Conservation (phyloP, 208 protist genomes). For the Crithidia acanthocephali region DNA sequence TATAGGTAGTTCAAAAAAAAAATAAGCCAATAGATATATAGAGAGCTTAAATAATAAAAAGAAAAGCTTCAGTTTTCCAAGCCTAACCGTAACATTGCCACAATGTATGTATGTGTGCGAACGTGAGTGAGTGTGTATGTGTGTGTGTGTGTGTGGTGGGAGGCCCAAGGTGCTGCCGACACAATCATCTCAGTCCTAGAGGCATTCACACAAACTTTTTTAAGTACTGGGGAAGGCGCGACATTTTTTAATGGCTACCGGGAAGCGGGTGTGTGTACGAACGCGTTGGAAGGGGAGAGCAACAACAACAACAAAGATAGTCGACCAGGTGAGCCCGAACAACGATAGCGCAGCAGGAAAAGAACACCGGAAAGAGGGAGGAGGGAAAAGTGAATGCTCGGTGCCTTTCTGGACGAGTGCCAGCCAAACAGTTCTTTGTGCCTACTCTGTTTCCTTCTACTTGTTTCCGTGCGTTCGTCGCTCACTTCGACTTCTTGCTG, state of each 20-base stretch:
- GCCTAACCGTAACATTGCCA: background rate
- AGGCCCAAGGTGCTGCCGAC: background rate
- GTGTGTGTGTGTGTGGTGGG: background rate
- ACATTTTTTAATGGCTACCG: background rate
- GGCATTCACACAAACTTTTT: background rate
- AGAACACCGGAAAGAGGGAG: too few relatives aligned
- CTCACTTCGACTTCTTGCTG: constrained; percentile 28
- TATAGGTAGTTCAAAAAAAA: too few relatives aligned
- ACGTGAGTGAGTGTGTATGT: background rate
- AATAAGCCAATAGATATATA: too few relatives aligned
- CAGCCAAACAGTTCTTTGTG: too few relatives aligned
- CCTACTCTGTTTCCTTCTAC: background rate
- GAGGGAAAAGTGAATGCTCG: too few relatives aligned
- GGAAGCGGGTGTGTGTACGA: background rate
- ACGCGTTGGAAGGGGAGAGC: background rate
- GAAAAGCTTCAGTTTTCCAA: background rate
- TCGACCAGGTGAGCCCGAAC: too few relatives aligned
- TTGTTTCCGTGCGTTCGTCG: background rate
- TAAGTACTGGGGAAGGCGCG: background rate
- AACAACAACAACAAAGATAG: background rate
- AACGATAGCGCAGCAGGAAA: too few relatives aligned
- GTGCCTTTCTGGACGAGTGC: too few relatives aligned
- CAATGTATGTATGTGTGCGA: background rate
- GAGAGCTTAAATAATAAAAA: background rate
- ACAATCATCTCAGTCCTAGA: background rate